Conservation (phyloP, 169 alveolate species). For the Plasmodium knowlesi region DNA sequence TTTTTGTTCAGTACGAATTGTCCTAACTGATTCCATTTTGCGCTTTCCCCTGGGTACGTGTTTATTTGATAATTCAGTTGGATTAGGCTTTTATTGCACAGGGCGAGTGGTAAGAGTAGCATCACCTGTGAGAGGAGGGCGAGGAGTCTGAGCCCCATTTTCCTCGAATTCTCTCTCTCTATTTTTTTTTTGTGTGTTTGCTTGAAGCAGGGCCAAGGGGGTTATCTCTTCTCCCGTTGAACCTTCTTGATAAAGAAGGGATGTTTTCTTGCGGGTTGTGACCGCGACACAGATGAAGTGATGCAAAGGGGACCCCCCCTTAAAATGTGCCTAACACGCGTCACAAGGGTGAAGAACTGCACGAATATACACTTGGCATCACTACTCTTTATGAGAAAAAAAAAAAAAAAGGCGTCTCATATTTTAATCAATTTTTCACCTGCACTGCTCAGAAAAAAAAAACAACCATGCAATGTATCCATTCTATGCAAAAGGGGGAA, state of each 20-base stretch:
- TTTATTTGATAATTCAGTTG: constrained; percentile 40
- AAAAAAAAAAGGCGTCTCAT: background rate
- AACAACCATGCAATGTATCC: background rate
- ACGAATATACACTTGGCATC: background rate
- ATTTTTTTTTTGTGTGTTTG: background rate
- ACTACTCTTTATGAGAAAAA: background rate
- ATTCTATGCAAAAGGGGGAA: background rate
- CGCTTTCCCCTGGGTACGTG: background rate
- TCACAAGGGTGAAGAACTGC: background rate
- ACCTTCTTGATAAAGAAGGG: background rate
- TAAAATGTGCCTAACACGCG: background rate
- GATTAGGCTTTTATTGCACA: constrained; percentile 14
- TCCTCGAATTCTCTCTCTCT: background rate
- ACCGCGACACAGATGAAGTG: background rate
- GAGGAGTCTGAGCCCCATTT: background rate
- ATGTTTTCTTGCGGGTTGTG: background rate
- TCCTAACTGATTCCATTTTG: constrained; percentile 42
- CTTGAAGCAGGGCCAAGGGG: background rate
- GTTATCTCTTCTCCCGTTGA: background rate
- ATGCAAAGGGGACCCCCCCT: background rate
- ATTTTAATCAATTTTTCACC: background rate
- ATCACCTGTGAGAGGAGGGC: background rate
- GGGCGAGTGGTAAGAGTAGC: background rate
- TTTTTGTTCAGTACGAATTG: constrained; percentile 15
- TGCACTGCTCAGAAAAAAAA: background rate